Evolutionary conservation across 164 flowering plant species (phyloP).

Genomic region (Saururus chinensis): DNA sequence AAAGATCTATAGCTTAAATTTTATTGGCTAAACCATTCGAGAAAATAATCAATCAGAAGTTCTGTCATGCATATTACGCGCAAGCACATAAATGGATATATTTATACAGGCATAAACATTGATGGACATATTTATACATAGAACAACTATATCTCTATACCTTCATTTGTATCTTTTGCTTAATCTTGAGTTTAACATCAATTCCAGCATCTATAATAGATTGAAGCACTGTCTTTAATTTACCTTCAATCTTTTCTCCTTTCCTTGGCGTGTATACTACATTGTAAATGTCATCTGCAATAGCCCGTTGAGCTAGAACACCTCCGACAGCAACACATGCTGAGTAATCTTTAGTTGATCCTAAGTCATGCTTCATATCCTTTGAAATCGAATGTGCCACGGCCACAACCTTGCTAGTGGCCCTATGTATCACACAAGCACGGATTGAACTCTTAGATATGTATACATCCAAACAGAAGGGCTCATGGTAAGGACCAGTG

Average conservation of each 20-base stretch:
- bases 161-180: constrained; percentile 41
- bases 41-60: no score
- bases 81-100: no score
- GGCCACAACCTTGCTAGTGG: constrained; percentile 78
- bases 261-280: constrained; percentile 77
- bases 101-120: no score
- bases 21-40: no score
- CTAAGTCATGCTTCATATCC: constrained; percentile 73
- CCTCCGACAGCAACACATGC: constrained; percentile 74
- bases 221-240: constrained; percentile 65
- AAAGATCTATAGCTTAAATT: no score
- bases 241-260: constrained; percentile 79
- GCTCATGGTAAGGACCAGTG: constrained; percentile 79
- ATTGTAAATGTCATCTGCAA: constrained; percentile 87
- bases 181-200: constrained; percentile 72
- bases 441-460: constrained; percentile 81
- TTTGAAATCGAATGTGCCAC: constrained; percentile 93
- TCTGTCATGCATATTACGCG: no score
- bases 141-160: not conserved
- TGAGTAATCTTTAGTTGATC: constrained; percentile 43
- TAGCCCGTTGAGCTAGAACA: constrained; percentile 69
- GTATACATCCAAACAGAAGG: constrained; percentile 78
- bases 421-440: constrained; percentile 79
- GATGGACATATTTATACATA: no score
- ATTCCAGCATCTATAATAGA: constrained; percentile 58